Evolutionary conservation across 495 filamentous ascomycete species (phyloP).

Genomic region (Collariella sp.): DNA sequence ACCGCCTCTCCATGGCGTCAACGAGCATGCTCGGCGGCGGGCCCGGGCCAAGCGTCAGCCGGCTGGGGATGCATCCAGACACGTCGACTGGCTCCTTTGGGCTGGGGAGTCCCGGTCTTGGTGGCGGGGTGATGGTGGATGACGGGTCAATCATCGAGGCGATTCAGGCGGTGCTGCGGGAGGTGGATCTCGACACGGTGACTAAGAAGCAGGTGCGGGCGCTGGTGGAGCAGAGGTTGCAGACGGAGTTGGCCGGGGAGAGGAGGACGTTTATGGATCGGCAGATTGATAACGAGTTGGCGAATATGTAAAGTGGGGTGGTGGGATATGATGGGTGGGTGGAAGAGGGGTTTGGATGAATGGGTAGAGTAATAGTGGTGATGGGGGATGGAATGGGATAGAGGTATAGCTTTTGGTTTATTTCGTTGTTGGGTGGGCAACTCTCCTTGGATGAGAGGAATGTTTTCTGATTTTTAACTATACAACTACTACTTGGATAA

Average conservation of each 20-base stretch:
- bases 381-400: too few relatives aligned
- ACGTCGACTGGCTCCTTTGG: slow-evolving; percentile 53
- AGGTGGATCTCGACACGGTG: slow-evolving; percentile 88
- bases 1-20: slow-evolving; percentile 34
- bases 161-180: slow-evolving; percentile 71
- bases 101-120: slow-evolving; percentile 21
- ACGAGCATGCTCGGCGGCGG: slow-evolving; percentile 20
- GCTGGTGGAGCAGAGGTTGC: slow-evolving; percentile 83
- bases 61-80: slow-evolving; percentile 35
- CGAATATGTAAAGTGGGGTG: slow-evolving; percentile 63
- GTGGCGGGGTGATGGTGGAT: slow-evolving; percentile 51
- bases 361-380: not conserved
- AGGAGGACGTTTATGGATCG: slow-evolving; percentile 76
- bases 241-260: slow-evolving; percentile 77
- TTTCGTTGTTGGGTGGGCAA: too few relatives aligned
- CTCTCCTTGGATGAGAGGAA: too few relatives aligned
- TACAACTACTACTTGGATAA: too few relatives aligned
- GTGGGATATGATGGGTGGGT: not conserved
- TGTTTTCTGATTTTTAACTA: too few relatives aligned
- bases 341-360: not conserved
- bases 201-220: slow-evolving; percentile 97
- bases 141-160: slow-evolving; percentile 71
- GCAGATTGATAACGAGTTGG: slow-evolving; percentile 86
- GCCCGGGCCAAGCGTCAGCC: slow-evolving; percentile 26
- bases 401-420: too few relatives aligned